Evolutionary conservation across 352 stramenopile species (phyloP), one percentile per base, ranked within the genome.

Genomic region (Pythium aquatile): DNA sequence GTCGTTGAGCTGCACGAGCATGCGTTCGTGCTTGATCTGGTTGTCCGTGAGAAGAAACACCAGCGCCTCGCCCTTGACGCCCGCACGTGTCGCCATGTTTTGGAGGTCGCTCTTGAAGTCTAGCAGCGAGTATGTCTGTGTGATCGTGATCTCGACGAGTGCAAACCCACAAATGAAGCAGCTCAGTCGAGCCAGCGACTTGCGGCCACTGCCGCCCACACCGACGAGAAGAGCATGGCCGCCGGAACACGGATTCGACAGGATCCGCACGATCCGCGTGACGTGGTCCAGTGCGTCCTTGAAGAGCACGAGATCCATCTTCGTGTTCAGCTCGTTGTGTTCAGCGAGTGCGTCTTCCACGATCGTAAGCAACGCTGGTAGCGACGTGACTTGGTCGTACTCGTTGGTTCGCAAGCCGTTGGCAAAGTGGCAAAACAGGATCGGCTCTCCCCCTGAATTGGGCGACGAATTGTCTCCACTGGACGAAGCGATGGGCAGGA

Each of bases 51-150:
- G 84, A 3, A 98, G 57, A 55, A 98, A 98, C 37, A 97, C 87
- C 24, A 98, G 69, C 11, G 81, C 77, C 30, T 98, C 88, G 9
- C 96, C 88, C 72, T 98, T 97, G n/a, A 98, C 65, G 5, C 94
- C 96, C 14, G 95, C 91, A 52, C 96, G 90, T 32, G 79, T 65
- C 40, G 93, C 96, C 76, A 98, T 93, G 17, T 56, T 77, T 65
- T 98, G 97, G 11, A 99, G 76, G 64, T 98, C 94, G 0, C 97
- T 85, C 63, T 98, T 98, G 55, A 99, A 95, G 66, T 98, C 94
- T 33, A 96, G 72, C 4, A 97, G 79, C 59, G 79, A 87, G 73
- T 98, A 98, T 2, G 74, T 79, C 37, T 88, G 83, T 2, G 88
- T 96, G 62, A 98, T 94, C 24, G 88, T 75, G 52, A 98, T 96